phyloP scores from a whole-genome alignment of 2,329 filamentous ascomycete species.

The Hypoxylon sp. region DNA sequence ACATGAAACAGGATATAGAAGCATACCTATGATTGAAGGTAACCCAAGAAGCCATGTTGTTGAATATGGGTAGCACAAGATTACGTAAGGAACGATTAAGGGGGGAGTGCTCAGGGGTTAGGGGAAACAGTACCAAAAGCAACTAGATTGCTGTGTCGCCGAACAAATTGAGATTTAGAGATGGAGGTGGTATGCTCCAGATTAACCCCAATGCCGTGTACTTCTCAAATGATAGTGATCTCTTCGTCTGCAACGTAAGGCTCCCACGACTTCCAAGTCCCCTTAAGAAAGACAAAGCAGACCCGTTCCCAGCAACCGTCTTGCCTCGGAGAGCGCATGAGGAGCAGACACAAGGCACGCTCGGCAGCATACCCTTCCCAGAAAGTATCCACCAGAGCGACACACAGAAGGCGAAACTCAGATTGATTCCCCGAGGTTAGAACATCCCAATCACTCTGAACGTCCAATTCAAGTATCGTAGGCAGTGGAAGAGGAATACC shows the following conservation, averaged over 20 bases:
- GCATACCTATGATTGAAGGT: too few relatives aligned
- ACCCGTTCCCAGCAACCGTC: slow-evolving; percentile 12
- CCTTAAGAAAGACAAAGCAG: slow-evolving; percentile 8
- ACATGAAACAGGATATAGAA: too few relatives aligned
- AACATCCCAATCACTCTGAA: slow-evolving; percentile 16
- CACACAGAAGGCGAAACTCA: slow-evolving; percentile 4
- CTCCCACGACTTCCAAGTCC: slow-evolving; percentile 9
- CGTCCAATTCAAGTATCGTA: slow-evolving; percentile 12
- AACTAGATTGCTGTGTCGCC: background rate
- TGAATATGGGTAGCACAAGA: too few relatives aligned
- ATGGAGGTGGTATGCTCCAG: background rate
- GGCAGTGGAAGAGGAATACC: background rate
- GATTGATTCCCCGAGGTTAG: background rate
- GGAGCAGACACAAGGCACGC: slow-evolving; percentile 11
- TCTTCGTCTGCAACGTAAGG: slow-evolving; percentile 3
- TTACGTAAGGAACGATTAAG: too few relatives aligned
- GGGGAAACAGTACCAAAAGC: background rate
- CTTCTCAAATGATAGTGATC: slow-evolving; percentile 1
- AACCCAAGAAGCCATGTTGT: too few relatives aligned
- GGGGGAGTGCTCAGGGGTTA: background rate
- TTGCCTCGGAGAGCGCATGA: background rate
- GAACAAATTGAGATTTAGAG: background rate
- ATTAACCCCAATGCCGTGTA: background rate
- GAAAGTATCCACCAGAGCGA: slow-evolving; percentile 8
- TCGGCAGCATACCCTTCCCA: slow-evolving; percentile 4